A percentile compares a stretch with the other conserved stretches of the same genome.
These are phyloP conservation scores for Sindora glabra DNA, from an alignment of 306 rosid genomes.

Conservation along the genomic window DNA sequence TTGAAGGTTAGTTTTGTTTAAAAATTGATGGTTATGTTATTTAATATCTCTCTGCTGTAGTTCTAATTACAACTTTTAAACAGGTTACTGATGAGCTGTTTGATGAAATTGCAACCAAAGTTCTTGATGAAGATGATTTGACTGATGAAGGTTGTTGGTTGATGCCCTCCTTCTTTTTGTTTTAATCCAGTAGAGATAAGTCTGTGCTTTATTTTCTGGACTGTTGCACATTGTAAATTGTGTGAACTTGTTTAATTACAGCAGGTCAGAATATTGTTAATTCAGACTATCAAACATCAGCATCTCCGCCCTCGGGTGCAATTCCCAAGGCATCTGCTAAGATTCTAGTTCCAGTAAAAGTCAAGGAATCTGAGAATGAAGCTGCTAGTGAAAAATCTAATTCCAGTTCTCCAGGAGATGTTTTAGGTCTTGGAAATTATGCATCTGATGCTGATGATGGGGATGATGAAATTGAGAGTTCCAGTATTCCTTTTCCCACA, in stretches of 20 bases:
- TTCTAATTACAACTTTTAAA: constrained; percentile 24
- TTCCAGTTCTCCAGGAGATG: constrained; percentile 69
- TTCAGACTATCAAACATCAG: constrained; percentile 44
- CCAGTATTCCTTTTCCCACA: constrained; percentile 35
- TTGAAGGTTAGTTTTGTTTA: constrained; percentile 49
- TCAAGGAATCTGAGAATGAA: constrained; percentile 45
- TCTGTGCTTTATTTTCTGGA: neutral
- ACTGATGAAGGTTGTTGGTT: constrained; percentile 52
- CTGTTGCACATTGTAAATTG: neutral
- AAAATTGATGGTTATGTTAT: constrained; percentile 1
- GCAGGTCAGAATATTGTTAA: constrained; percentile 30
- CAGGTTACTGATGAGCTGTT: constrained; percentile 96
- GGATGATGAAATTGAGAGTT: constrained; percentile 54
- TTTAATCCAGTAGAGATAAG: neutral
- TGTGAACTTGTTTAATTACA: constrained; percentile 23
- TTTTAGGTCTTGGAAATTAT: constrained; percentile 93
- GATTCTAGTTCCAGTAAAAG: constrained; percentile 52
- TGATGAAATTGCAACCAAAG: constrained; percentile 91
- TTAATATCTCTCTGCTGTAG: neutral
- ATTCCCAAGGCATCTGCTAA: constrained; percentile 61
- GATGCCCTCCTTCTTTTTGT: constrained; percentile 1
- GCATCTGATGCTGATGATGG: constrained; percentile 75
- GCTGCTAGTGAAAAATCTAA: constrained; percentile 45
- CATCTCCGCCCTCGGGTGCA: constrained; percentile 36
- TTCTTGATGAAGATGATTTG: constrained; percentile 67